These are phyloP conservation scores for Polytrichum commune DNA, from an alignment of 225 moss, liverwort and hornwort species.

Conservation along the genomic window DNA sequence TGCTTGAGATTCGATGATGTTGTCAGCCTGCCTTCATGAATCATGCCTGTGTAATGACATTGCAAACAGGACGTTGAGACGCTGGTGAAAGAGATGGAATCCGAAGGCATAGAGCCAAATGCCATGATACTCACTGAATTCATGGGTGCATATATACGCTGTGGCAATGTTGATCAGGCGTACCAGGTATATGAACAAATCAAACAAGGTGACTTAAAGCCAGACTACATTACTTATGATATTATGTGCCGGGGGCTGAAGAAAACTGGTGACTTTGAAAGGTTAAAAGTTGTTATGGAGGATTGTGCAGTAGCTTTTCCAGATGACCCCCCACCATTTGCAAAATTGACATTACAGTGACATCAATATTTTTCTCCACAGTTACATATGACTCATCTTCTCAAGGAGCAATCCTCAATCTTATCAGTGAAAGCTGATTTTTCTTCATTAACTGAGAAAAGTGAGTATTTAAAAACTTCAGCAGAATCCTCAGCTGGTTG, in stretches of 20 bases:
- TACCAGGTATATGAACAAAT: slow-evolving; percentile 45
- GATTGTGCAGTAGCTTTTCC: slow-evolving; percentile 45
- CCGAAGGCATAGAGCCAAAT: slow-evolving; percentile 37
- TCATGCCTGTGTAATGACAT: too few species aligned
- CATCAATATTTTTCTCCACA: too few species aligned
- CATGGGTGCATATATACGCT: slow-evolving; percentile 58
- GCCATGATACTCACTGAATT: slow-evolving; percentile 57
- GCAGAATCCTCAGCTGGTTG: too few species aligned
- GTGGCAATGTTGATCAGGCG: slow-evolving; percentile 32
- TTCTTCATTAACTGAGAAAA: too few species aligned
- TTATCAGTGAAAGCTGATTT: too few species aligned
- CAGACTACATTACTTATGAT: slow-evolving; percentile 47
- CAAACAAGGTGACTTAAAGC: slow-evolving; percentile 29
- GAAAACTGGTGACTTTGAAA: slow-evolving; percentile 52
- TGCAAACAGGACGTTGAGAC: slow-evolving; percentile 43
- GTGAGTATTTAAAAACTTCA: too few species aligned
- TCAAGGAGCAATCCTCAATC: too few species aligned
- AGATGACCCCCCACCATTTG: slow-evolving; percentile 46
- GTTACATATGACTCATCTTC: too few species aligned
- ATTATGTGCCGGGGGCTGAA: slow-evolving; percentile 55
- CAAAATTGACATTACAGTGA: slow-evolving; percentile 22
- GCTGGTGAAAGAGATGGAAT: slow-evolving; percentile 41
- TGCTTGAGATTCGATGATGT: too few species aligned
- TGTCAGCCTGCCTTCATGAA: too few species aligned
- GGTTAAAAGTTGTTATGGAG: slow-evolving; percentile 50